Evolutionary conservation across 2,329 filamentous ascomycete genomes (phyloP), one percentile per base, ranked within the genome.

Genomic region (Septoria petroselini): DNA sequence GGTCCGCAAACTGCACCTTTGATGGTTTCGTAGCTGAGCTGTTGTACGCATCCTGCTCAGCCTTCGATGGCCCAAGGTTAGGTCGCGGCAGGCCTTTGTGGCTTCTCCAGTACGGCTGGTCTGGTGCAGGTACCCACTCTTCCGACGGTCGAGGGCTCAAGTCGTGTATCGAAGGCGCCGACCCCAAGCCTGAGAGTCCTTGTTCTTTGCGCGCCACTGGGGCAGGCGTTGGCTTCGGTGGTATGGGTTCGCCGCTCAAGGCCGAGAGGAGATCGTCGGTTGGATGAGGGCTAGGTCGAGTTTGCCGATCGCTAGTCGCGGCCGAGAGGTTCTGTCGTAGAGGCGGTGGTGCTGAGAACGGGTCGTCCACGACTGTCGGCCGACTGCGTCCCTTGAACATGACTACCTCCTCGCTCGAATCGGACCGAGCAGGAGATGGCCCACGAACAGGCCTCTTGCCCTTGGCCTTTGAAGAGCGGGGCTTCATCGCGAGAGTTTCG

Each of bases 361-460:
- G 62, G 40, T 66, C 62, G 34, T 66, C 57, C 19, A 62, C 50
- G 7, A 63, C 48, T 12, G 47, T 58, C 7, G 62, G 52, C 31
- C 48, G 58, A 39, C 54, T 61, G 19, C 82, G 75, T 31, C 82
- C 82, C 50, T 73, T 77, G 63, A 87, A 88, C 0, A 88, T 62
- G 39, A 90, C 82, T 4, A 88, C 73, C 57, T 95, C 88, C 40
- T 87, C 86, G 61, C 84, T 86, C 0, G 85, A 87, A 55, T 81
- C 76, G 0, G 76, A 77, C 5, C 63, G 62, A 1, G 70, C 70
- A 12, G 71, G 71, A 3, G 71, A 73, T 2, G 70, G 61, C 30
- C 64, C 68, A 21, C 71, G 70, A 0, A 59, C 23, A 14, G 63
- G 49, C 9, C 39, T 35, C 51, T 58, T 59, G 41, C 45, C 51